phyloP scores from a whole-genome alignment of 163 green algal genomes.

The Scenedesmus sp. region DNA sequence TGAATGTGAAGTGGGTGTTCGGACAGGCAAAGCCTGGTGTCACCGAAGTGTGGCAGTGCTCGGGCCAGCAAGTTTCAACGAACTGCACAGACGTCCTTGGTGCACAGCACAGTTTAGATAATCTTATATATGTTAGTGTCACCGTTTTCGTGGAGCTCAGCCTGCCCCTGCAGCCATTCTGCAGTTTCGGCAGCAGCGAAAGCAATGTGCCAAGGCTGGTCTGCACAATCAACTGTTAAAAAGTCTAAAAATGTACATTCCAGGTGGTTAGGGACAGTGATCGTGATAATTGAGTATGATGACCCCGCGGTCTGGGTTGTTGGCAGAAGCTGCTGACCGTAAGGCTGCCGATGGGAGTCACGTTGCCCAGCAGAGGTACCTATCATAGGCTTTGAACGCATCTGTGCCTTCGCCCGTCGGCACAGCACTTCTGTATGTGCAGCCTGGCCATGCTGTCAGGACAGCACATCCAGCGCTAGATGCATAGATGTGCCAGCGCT shows the following conservation, averaged over 20 bases:
- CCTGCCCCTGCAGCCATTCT: not conserved
- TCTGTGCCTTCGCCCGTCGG: too few species aligned
- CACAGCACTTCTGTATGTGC: too few species aligned
- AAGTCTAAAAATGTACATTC: not conserved
- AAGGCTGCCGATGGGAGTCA: not conserved
- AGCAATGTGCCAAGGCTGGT: not conserved
- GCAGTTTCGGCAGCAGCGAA: not conserved
- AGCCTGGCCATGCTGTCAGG: not conserved
- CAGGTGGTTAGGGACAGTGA: not conserved
- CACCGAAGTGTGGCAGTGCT: not conserved
- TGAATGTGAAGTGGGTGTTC: too few species aligned
- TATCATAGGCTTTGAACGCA: too few species aligned
- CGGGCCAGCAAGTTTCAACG: not conserved
- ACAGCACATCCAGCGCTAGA: not conserved
- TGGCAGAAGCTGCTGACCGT: not conserved
- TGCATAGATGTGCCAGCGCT: too few species aligned
- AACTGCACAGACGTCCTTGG: not conserved
- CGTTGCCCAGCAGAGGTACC: too few species aligned
- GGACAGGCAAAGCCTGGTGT: not conserved
- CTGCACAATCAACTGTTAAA: not conserved
- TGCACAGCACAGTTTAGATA: not conserved
- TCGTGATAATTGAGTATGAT: not conserved
- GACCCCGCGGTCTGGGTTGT: not conserved
- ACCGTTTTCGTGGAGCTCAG: too few species aligned
- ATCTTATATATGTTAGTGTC: too few species aligned